Evolutionary conservation across 805 yeast species (phyloP).

Genomic region (Candida dajiaensis): DNA sequence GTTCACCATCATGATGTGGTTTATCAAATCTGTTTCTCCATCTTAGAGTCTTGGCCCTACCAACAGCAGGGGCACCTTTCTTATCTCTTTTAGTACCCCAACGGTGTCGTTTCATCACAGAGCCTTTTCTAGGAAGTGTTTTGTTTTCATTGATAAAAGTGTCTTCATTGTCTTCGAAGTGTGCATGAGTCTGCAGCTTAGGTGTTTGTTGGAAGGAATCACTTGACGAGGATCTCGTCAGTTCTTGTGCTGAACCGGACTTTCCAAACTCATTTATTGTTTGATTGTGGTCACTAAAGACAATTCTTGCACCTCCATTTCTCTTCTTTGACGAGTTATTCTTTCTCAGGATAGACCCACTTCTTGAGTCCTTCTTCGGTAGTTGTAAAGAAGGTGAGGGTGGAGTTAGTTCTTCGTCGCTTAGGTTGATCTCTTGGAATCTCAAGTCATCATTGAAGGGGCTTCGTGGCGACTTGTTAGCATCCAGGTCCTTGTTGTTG

Average conservation of each 20-base stretch:
- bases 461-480: conserved; percentile 18
- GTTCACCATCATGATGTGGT: conserved; percentile 29
- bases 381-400: conserved; percentile 3
- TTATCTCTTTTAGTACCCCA: conserved; percentile 89
- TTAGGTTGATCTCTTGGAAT: conserved; percentile 23
- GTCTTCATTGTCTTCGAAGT: conserved; percentile 20
- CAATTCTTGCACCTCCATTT: conserved; percentile 19
- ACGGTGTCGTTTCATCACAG: conserved; percentile 67
- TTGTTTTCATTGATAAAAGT: conserved; percentile 7
- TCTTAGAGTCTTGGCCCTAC: conserved; percentile 55
- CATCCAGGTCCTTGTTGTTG: conserved; percentile 4
- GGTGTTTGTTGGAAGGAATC: conserved; percentile 24
- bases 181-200: conserved; percentile 16
- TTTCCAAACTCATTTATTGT: conserved; percentile 14
- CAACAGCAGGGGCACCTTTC: conserved; percentile 58
- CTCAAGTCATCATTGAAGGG: conserved; percentile 23
- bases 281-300: conserved; percentile 16
- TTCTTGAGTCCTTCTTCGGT: not conserved
- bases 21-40: conserved; percentile 33
- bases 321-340: conserved; percentile 8
- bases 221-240: conserved; percentile 14
- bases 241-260: conserved; percentile 5
- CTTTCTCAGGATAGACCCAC: conserved; percentile 21
- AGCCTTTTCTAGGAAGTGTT: conserved; percentile 29
- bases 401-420: conserved; percentile 7